Evolutionary conservation across 768 basidiomycete species (phyloP).

Genomic region (Xerocomellus amylosporus): DNA sequence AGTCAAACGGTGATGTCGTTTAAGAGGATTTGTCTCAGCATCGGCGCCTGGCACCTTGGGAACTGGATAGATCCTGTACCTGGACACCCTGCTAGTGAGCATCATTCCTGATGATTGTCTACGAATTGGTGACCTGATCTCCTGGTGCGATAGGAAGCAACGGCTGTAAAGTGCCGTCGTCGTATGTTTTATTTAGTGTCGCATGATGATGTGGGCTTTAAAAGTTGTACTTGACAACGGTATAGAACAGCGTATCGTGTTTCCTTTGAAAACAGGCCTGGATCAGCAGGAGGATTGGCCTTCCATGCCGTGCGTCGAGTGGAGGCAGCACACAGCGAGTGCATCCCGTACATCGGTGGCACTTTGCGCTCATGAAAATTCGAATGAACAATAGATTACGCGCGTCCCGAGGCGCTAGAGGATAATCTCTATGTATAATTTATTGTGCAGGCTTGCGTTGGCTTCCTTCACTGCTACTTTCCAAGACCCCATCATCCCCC

Average conservation of each 20-base stretch:
- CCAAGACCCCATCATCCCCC: background rate
- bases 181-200: background rate
- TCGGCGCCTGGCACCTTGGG: background rate
- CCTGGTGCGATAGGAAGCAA: background rate
- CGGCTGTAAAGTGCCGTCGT: background rate
- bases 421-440: background rate
- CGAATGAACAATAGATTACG: background rate
- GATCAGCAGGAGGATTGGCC: background rate
- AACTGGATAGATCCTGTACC: background rate
- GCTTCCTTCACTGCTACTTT: background rate
- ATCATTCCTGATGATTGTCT: background rate
- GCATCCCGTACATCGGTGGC: background rate
- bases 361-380: no score
- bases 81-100: background rate
- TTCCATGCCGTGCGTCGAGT: background rate
- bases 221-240: background rate
- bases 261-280: background rate
- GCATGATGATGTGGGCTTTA: background rate
- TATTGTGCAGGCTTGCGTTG: background rate
- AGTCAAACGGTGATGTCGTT: constrained; percentile 15
- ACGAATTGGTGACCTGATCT: background rate
- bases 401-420: background rate
- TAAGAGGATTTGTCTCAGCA: background rate
- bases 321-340: background rate
- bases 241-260: background rate